phyloP scores from a whole-genome alignment of 202 grass and related monocot species.

The Dendrocalamus latiflorus region DNA sequence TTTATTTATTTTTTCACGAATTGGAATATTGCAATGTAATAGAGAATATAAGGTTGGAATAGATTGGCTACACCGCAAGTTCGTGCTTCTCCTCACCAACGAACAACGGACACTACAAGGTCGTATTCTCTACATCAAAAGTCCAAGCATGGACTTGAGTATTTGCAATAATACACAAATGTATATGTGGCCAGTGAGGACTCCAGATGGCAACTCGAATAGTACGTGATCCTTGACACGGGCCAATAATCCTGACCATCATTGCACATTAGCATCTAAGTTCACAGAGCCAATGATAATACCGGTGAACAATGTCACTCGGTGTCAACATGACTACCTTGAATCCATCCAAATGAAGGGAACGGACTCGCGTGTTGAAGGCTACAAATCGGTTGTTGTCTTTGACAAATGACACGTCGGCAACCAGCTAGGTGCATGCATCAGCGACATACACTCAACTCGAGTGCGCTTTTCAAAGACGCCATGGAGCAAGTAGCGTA shows the following conservation, averaged over 20 bases:
- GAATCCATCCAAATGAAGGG: background rate
- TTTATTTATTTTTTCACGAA: background rate
- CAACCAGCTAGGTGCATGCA: background rate
- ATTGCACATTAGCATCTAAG: background rate
- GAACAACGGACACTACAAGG: too few relatives aligned
- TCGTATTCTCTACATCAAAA: too few relatives aligned
- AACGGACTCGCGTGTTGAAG: background rate
- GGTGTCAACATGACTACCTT: background rate
- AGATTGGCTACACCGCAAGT: background rate
- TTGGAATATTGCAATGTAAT: background rate
- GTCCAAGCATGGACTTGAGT: too few relatives aligned
- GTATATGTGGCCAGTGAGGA: background rate
- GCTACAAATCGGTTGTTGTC: background rate
- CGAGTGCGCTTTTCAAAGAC: conserved; percentile 15
- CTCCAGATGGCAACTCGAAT: background rate
- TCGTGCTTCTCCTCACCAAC: too few relatives aligned
- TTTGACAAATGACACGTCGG: background rate
- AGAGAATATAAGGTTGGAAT: background rate
- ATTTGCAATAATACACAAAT: background rate
- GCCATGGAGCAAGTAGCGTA: background rate
- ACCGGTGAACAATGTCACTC: background rate
- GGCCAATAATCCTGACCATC: background rate
- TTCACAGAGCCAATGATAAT: conserved; percentile 9
- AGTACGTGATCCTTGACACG: background rate
- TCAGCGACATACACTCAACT: too few relatives aligned